Percentiles rank a stretch among this genome's conserved stretches.
These are phyloP conservation scores for Penicillium italicum DNA, from an alignment of 2,329 filamentous ascomycete genomes.

Conservation along the genomic window DNA sequence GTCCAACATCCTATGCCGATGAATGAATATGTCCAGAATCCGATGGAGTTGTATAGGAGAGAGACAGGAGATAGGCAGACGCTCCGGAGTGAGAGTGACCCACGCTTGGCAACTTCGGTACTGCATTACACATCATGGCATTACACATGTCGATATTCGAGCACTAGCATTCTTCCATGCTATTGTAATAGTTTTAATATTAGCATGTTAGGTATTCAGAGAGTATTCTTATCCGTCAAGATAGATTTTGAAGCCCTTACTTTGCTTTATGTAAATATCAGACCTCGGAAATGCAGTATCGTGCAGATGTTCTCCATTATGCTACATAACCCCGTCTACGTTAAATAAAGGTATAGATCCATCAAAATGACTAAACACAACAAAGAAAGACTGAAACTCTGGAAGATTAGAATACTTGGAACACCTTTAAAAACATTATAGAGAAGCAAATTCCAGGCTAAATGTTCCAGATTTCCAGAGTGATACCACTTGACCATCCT, in stretches of 20 bases:
- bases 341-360: neutral
- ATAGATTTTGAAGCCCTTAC: neutral
- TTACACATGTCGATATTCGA: neutral
- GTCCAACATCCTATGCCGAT: slow-evolving; percentile 29
- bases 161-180: neutral
- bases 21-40: neutral
- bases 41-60: slow-evolving; percentile 10
- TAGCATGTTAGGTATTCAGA: neutral
- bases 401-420: neutral
- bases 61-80: slow-evolving; percentile 6
- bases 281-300: neutral
- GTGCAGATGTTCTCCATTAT: slow-evolving; percentile 3
- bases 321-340: neutral
- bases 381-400: neutral
- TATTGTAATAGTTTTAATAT: neutral
- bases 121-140: slow-evolving; percentile 8
- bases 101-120: slow-evolving; percentile 9
- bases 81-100: slow-evolving; percentile 7
- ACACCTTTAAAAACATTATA: neutral
- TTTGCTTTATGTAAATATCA: too few relatives aligned
- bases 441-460: neutral
- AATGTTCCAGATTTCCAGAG: neutral
- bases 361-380: too few relatives aligned
- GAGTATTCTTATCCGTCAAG: neutral
- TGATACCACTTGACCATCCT: slow-evolving; percentile 8